Conservation (phyloP, 495 filamentous ascomycete species). For the Trichoderma asperelloides region DNA sequence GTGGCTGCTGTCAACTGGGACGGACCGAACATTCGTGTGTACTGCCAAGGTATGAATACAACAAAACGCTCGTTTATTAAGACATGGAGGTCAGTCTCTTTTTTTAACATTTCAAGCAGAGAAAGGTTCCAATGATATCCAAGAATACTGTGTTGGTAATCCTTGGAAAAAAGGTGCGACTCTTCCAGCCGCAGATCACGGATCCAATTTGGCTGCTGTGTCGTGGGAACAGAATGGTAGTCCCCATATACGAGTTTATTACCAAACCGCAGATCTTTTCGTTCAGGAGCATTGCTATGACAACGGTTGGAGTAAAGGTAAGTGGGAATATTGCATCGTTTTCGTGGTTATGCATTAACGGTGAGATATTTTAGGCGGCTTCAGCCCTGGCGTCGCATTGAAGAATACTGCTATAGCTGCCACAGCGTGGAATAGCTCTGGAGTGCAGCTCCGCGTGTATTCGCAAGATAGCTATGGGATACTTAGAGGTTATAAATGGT, state of each 20-base stretch:
- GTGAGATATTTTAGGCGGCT: not conserved
- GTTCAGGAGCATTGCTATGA: not conserved
- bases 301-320: not conserved
- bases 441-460: not conserved
- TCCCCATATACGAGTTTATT: not conserved
- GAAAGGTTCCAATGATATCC: not conserved
- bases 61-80: not conserved
- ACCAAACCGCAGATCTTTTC: not conserved
- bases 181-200: not conserved
- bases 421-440: not conserved
- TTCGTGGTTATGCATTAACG: not conserved
- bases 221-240: not conserved
- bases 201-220: not conserved
- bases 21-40: not conserved
- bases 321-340: not conserved
- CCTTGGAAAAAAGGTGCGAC: not conserved
- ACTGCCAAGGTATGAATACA: not conserved
- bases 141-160: not conserved
- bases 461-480: not conserved
- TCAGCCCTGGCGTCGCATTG: not conserved
- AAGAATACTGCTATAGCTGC: not conserved
- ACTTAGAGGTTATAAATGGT: not conserved
- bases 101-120: not conserved
- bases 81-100: no score
- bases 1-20: not conserved